Evolutionary conservation across 1,284 basidiomycete species (phyloP).

Genomic region (Malassezia yamatoensis): DNA sequence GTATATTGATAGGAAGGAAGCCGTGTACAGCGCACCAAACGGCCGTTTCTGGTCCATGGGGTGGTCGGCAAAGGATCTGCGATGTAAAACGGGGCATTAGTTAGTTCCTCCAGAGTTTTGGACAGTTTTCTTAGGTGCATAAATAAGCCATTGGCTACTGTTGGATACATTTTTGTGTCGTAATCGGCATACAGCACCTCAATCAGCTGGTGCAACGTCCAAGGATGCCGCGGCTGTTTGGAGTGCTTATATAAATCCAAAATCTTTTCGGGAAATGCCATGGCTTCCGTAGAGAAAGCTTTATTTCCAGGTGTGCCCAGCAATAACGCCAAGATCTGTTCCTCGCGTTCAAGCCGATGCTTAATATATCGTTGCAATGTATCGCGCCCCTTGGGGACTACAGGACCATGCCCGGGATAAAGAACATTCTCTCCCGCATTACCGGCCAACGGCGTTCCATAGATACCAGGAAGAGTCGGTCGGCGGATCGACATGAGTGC

Average conservation of each 20-base stretch:
- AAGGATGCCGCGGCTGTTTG: constrained; percentile 16
- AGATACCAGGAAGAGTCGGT: constrained; percentile 36
- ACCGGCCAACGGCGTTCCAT: constrained; percentile 5
- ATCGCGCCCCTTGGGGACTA: constrained; percentile 55
- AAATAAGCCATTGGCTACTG: constrained; percentile 61
- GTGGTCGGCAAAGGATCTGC: constrained; percentile 1
- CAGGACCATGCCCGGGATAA: constrained; percentile 80
- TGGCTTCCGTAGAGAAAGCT: constrained; percentile 53
- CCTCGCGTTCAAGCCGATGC: constrained; percentile 72
- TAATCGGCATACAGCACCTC: constrained; percentile 59
- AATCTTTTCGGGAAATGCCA: constrained; percentile 49
- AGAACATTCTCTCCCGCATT: constrained; percentile 49
- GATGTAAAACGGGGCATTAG: constrained; percentile 5
- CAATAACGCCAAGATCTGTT: constrained; percentile 63
- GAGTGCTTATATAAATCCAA: constrained; percentile 17
- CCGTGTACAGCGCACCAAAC: constrained; percentile 2
- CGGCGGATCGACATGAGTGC: constrained; percentile 42
- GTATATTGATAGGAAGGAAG: constrained; percentile 9
- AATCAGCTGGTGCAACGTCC: constrained; percentile 37
- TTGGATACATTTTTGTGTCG: constrained; percentile 58
- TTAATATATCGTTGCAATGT: constrained; percentile 64
- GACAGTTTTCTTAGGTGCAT: constrained; percentile 65
- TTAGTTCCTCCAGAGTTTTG: not conserved
- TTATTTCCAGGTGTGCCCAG: constrained; percentile 36
- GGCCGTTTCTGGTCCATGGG: not conserved